These are phyloP conservation scores for Mitragyna speciosa DNA, from an alignment of 257 asterid species.

Conservation along the genomic window DNA sequence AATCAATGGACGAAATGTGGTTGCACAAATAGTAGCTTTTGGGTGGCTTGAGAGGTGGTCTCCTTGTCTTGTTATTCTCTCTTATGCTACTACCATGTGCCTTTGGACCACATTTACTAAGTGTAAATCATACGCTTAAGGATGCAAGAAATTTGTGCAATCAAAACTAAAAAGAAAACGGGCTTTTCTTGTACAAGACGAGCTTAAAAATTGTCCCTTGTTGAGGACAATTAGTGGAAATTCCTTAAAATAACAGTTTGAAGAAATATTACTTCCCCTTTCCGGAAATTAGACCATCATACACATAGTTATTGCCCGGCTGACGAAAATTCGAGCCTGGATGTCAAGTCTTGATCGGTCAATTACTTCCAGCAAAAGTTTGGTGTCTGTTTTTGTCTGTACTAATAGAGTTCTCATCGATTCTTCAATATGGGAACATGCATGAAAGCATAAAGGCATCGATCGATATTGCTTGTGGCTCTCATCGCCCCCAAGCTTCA, in stretches of 20 bases:
- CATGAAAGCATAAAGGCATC: background rate
- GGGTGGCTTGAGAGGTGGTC: background rate
- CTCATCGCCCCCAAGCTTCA: background rate
- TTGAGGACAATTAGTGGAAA: background rate
- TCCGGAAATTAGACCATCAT: background rate
- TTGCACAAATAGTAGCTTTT: background rate
- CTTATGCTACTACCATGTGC: constrained; percentile 15
- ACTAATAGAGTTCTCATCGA: background rate
- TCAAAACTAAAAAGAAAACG: too few species aligned
- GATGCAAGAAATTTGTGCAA: background rate
- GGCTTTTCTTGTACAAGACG: too few species aligned
- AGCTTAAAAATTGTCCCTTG: background rate
- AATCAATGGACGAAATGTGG: background rate
- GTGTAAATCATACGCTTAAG: background rate
- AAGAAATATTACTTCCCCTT: background rate
- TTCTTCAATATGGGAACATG: background rate
- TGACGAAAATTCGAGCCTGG: background rate
- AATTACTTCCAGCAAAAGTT: constrained; percentile 15
- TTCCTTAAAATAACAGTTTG: background rate
- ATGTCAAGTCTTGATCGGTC: background rate
- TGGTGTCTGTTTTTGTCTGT: constrained; percentile 9
- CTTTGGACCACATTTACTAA: background rate
- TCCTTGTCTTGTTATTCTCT: constrained; percentile 1
- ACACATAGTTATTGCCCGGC: background rate
- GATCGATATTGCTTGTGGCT: constrained; percentile 7